phyloP scores from a whole-genome alignment of 257 asterid species.

The Solanum dulcamara region DNA sequence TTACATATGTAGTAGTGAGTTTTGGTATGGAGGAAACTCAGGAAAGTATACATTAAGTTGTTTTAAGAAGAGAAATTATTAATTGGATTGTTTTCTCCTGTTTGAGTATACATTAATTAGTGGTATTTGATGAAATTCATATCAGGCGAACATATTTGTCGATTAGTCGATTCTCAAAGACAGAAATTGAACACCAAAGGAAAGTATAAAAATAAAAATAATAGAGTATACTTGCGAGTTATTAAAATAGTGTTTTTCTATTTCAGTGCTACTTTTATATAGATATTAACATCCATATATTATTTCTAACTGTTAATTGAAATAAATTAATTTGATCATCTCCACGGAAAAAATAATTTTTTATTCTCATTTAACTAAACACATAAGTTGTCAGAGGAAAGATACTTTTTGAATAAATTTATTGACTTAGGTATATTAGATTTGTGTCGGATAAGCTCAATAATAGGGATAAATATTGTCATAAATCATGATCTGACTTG shows the following conservation, averaged over 20 bases:
- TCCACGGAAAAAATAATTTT: background rate
- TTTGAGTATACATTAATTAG: background rate
- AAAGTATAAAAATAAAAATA: background rate
- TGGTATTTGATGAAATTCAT: no score
- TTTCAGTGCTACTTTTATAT: background rate
- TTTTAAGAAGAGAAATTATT: background rate
- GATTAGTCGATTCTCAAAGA: background rate
- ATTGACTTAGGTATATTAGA: background rate
- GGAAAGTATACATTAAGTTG: background rate
- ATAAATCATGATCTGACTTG: no score
- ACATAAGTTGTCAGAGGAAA: background rate
- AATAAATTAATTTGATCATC: background rate
- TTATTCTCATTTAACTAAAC: background rate
- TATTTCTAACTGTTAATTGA: background rate
- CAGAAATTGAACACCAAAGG: no score
- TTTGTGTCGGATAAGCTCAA: background rate
- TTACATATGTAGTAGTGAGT: background rate
- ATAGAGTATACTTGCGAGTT: background rate
- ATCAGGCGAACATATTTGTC: no score
- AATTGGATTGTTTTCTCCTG: background rate
- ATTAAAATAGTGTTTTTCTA: background rate
- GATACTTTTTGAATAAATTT: background rate
- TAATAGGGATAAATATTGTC: background rate
- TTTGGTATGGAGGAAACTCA: background rate
- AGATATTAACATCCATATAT: background rate